phyloP scores from a whole-genome alignment of 768 basidiomycete species.

The Fomitopsis serialis region DNA sequence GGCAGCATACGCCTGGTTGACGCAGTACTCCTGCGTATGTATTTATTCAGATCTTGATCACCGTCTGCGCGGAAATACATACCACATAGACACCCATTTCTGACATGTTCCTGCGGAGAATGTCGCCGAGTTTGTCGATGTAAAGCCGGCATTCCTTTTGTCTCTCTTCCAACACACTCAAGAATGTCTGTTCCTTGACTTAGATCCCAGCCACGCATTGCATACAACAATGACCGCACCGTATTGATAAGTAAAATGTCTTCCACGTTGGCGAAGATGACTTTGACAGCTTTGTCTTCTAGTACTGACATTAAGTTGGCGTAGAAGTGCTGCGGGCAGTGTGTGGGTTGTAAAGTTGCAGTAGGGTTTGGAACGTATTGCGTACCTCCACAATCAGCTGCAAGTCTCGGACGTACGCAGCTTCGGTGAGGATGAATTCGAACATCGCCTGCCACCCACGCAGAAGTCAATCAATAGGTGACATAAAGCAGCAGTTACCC shows the following conservation, averaged over 20 bases:
- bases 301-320: conserved; percentile 68
- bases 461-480: background rate
- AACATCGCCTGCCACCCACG: conserved; percentile 80
- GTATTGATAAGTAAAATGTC: conserved; percentile 89
- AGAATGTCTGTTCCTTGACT: conserved; percentile 49
- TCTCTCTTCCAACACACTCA: conserved; percentile 85
- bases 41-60: no score
- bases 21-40: conserved; percentile 83
- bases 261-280: conserved; percentile 91
- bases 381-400: conserved; percentile 88
- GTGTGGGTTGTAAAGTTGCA: background rate
- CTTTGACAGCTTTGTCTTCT: conserved; percentile 69
- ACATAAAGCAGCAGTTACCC: no score
- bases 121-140: conserved; percentile 83
- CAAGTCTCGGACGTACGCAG: conserved; percentile 83
- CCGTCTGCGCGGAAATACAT: conserved; percentile 19
- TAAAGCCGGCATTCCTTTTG: conserved; percentile 92
- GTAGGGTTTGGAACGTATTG: background rate
- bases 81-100: conserved; percentile 83
- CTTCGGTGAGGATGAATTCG: conserved; percentile 89
- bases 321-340: conserved; percentile 67
- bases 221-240: conserved; percentile 32
- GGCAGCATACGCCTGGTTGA: conserved; percentile 78
- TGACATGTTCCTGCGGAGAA: conserved; percentile 67
- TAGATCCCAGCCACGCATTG: background rate